Evolutionary conservation across 129 eudicot genomes (phyloP).

Genomic region (Helianthus tuberosus): DNA sequence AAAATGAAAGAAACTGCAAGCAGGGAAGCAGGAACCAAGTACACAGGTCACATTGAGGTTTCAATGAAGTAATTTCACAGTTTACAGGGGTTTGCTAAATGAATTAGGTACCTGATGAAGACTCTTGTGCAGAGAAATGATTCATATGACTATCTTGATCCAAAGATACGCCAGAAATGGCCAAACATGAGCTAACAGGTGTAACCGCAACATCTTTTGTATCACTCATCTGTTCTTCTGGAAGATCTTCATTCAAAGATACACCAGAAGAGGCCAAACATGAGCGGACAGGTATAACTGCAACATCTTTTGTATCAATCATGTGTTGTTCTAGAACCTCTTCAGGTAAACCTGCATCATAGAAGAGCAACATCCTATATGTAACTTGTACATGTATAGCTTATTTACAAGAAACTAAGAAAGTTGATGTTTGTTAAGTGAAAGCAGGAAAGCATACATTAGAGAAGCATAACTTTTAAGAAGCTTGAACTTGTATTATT

Average conservation of each 20-base stretch:
- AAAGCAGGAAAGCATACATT: not conserved
- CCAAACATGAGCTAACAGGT: slow-evolving; percentile 19
- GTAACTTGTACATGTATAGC: slow-evolving; percentile 1
- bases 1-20: not conserved
- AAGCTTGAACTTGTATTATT: not conserved
- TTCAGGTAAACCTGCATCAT: slow-evolving; percentile 38
- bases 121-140: slow-evolving; percentile 21
- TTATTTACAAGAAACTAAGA: not conserved
- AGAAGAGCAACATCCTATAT: slow-evolving; percentile 1
- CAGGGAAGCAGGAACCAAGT: not conserved
- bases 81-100: not conserved
- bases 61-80: not conserved
- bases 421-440: not conserved
- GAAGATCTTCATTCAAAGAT: slow-evolving; percentile 25
- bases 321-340: slow-evolving; percentile 28
- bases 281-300: slow-evolving; percentile 17
- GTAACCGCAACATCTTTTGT: slow-evolving; percentile 18
- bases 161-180: slow-evolving; percentile 18
- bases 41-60: not conserved
- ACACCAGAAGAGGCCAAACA: slow-evolving; percentile 20
- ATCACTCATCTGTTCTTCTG: slow-evolving; percentile 16
- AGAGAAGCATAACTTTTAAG: not conserved
- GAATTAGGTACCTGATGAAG: slow-evolving; percentile 50
- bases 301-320: slow-evolving; percentile 21
- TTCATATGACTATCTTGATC: slow-evolving; percentile 20